These are phyloP conservation scores for Podospora pseudocomata DNA, from an alignment of 495 filamentous ascomycete genomes.

Conservation along the genomic window DNA sequence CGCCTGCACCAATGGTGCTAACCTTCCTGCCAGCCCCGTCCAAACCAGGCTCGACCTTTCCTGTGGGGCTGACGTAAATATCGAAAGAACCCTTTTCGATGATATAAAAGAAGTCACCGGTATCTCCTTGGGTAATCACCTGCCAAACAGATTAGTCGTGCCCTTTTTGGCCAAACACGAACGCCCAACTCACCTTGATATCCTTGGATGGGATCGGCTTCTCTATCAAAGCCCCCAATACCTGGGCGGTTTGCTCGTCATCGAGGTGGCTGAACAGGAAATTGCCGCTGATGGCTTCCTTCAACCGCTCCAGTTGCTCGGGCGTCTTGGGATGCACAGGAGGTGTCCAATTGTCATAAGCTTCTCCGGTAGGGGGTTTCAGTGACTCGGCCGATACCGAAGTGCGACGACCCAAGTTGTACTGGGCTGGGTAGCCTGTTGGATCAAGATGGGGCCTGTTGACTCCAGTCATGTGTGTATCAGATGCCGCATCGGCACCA, in stretches of 20 bases:
- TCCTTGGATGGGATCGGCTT: slow-evolving; percentile 92
- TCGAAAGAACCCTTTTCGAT: slow-evolving; percentile 90
- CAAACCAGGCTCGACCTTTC: slow-evolving; percentile 72
- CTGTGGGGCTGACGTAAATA: slow-evolving; percentile 81
- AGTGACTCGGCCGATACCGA: slow-evolving; percentile 96
- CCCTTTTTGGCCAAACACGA: neutral
- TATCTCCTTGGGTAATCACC: slow-evolving; percentile 93
- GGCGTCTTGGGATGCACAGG: slow-evolving; percentile 76
- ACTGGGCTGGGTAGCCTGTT: slow-evolving; percentile 84
- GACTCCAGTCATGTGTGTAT: slow-evolving; percentile 39
- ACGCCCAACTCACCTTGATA: slow-evolving; percentile 60
- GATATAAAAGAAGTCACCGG: slow-evolving; percentile 96
- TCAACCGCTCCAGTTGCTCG: slow-evolving; percentile 76
- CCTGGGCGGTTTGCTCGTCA: slow-evolving; percentile 81
- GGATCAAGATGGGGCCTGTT: slow-evolving; percentile 43
- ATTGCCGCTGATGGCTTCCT: slow-evolving; percentile 77
- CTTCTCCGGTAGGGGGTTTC: slow-evolving; percentile 71
- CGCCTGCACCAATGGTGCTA: slow-evolving; percentile 76
- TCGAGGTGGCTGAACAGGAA: slow-evolving; percentile 94
- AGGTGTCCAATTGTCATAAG: slow-evolving; percentile 84
- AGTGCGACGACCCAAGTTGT: slow-evolving; percentile 87
- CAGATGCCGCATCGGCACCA: slow-evolving; percentile 44
- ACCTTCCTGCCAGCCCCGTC: slow-evolving; percentile 85
- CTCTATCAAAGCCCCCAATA: slow-evolving; percentile 87
- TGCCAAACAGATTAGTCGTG: slow-evolving; percentile 21